Base-by-base conservation (phyloP, 2,329 filamentous ascomycete genomes). In the Colletotrichum somersetense region DNA sequence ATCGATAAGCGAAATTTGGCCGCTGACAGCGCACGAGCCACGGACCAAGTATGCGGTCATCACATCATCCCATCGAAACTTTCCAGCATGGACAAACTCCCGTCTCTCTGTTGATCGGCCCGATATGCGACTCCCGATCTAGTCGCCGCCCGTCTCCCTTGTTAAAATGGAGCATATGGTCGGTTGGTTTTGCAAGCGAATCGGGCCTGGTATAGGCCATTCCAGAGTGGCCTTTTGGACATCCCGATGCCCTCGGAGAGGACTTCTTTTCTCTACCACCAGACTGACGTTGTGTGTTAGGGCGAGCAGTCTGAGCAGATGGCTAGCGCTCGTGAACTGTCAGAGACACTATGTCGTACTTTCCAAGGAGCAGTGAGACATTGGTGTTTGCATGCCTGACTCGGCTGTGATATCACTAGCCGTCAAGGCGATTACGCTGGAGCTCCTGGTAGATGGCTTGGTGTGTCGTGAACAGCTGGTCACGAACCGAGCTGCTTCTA, bases 1-100 rank as follows among this genome's bases (percentile, higher is more conserved):
- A 68, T 72, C 69, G 65, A 68, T 72, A 59, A 53, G 53, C 10
- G 53, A 48, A 30, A 10, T 40, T 23, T 20, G 55, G 23, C 26
- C 40, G n/a, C 14, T 30, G 33, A 6, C 11, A 14, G n/a, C 35
- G 64, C 65, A 68, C 57, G 62, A 42, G 46, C 62, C 30, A 50
- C 5, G 16, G 18, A 14, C 23, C 40, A 38, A n/a, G 30, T 11
- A 7, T 6, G 44, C 11, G 62, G 52, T 65, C 38, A 14, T 55
- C 44, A 42, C n/a, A n/a, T 40, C 30, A 55, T 63, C 48, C 48
- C 52, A 20, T 35, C 7, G 8, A 10, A 4, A 3, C 30, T 57
- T 38, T 14, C 8, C 14, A 16, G 12, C 30, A 40, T 35, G 20
- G 6, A 26, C 58, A 23, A n/a, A n/a, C n/a, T 20, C 30, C 33